Evolutionary conservation across 1,139 yeast genomes (phyloP), one percentile per base, ranked within the genome.

Genomic region (Suhomyces yuchorum): DNA sequence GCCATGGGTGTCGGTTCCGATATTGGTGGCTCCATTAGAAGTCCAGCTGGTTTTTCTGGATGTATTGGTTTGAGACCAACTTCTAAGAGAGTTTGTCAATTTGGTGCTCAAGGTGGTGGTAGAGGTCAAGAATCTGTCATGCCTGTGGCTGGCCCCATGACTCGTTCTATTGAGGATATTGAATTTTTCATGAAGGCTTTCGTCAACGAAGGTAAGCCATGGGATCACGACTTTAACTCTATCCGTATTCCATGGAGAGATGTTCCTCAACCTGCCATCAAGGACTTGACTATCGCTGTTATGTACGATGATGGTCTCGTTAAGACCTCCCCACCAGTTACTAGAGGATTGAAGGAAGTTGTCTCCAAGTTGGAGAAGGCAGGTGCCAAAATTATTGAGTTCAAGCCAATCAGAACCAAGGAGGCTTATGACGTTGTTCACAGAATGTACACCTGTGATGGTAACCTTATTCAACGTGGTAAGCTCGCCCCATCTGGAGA

Each of bases 1-100:
- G 73, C 81, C 2, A 53, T 85, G 37, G 92, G 92, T 40, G 74
- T 86, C 49, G 93, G 93, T 17, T 78, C 87, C 37, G 95, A 87
- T 65, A 85, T 87, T 56, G 95, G 93, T 51, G 95, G 93, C 1
- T 82, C 88, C 1, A 83, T 87, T 54, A 77, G 93, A 60, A 83
- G 78, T 7, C 95, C 93, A 2, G 87, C 92, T 28, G 90, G 89
- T 0, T 85, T 75, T 60, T 77, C 84, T 42, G 90, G 90, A 20
- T 65, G 79, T 50, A 80, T 72, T 61, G 93, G 91, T 15, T 71
- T 86, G 51, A 80, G 88, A 65, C 92, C 92, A 37, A 74, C 89
- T 7, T 70, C 85, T 4, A 80, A 81, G 61, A 75, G 92, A 66
- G 67, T 84, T 43, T 75, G 86, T 7, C 53, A 60, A 15, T 44